phyloP scores from a whole-genome alignment of 2,329 filamentous ascomycete genomes.

The Arachnomyces sp. region DNA sequence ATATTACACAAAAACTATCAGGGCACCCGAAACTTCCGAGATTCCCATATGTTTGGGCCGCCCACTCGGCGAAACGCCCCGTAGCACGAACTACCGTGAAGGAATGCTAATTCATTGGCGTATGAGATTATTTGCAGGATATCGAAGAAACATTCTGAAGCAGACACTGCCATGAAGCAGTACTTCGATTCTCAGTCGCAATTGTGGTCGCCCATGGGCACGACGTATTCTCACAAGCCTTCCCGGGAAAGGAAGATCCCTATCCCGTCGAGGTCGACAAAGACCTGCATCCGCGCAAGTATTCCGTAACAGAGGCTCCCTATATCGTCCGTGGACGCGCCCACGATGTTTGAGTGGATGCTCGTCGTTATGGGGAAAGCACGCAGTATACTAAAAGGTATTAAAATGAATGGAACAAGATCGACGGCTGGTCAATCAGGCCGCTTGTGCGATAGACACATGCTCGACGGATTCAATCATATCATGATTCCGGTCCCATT shows the following conservation, averaged over 20 bases:
- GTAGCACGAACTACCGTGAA: constrained; percentile 30
- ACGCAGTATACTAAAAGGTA: too few relatives aligned
- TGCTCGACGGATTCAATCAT: too few relatives aligned
- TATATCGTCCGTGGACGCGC: constrained; percentile 19
- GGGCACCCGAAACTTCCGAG: too few relatives aligned
- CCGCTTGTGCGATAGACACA: too few relatives aligned
- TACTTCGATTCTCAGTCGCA: constrained; percentile 21
- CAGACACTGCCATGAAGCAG: constrained; percentile 24
- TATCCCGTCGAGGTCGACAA: constrained; percentile 19
- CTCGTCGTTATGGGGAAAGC: constrained; percentile 10
- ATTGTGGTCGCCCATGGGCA: constrained; percentile 20
- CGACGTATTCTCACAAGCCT: constrained; percentile 29
- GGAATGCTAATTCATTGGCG: constrained; percentile 36
- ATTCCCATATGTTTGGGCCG: not conserved
- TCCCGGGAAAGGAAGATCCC: constrained; percentile 27
- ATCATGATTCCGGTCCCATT: too few relatives aligned
- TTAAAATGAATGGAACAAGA: too few relatives aligned
- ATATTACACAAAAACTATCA: too few relatives aligned
- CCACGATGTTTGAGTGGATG: constrained; percentile 21
- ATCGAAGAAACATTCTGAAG: constrained; percentile 35
- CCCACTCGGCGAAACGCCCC: too few relatives aligned
- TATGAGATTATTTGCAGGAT: constrained; percentile 34
- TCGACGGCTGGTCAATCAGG: too few relatives aligned
- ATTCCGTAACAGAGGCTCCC: constrained; percentile 22
- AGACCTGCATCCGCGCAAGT: constrained; percentile 17